Base-by-base conservation (phyloP, 2,329 filamentous ascomycete genomes). In the Sordariomycetes sp. region DNA sequence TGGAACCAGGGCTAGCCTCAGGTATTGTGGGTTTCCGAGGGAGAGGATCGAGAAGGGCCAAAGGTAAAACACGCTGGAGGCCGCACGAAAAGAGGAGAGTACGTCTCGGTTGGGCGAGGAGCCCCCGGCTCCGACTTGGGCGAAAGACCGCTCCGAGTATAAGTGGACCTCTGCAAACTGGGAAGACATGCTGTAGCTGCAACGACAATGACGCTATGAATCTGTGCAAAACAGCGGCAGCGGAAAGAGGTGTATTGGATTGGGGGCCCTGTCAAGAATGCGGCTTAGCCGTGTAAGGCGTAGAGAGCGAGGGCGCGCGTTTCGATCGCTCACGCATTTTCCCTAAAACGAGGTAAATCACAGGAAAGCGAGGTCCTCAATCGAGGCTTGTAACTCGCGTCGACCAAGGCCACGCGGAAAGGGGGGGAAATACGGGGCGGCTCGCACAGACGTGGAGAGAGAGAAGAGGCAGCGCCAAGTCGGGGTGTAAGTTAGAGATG, bases 1-100 rank as follows among this genome's bases (percentile, higher is more conserved):
- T 63, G 65, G 55, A 63, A 64, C 64, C 65, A 67, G 64, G 64
- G 64, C 64, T 61, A 61, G 64, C 59, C 60, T 63, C 62, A 52
- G 34, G 22, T 50, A 50, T 50, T 50, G 46, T 50, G 53, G 53
- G 32, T 35, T 43, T 48, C 53, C 18, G 56, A 25, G 20, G 51
- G n/a, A 34, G 35, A 28, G 43, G 46, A 24, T 28, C 24, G 48
- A 48, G 56, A 66, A 63, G 64, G 64, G 60, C 62, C 62, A 66
- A 65, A 65, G 64, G 61, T 68, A 64, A 64, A 65, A 65, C 63
- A 64, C 52, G 54, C 60, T 61, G 20, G 46, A 20, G 12, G 3
- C 10, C 12, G 46, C 46, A 3, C 20, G 4, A 12, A 12, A 50
- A n/a, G 11, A 14, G 12, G 2, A 32, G 20, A 14, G 46, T 50